Evolutionary conservation across 768 basidiomycete species (phyloP).

Genomic region (Sarcomyxa edulis): DNA sequence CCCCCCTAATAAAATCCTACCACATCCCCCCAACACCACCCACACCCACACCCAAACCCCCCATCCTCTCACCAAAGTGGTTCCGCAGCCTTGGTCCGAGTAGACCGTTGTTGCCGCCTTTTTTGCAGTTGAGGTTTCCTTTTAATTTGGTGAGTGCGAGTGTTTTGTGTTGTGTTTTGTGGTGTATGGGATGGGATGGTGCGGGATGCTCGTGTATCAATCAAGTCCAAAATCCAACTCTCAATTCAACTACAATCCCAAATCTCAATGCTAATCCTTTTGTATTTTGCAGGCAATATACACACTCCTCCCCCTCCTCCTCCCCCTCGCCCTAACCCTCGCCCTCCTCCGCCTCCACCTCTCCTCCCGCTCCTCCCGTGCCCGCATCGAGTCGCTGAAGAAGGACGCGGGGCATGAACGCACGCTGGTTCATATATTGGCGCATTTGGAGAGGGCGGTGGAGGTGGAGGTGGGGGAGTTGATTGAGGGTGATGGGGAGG

Average conservation of each 20-base stretch:
- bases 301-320: constrained; percentile 53
- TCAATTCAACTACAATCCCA: too few species aligned
- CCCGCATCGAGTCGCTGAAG: constrained; percentile 63
- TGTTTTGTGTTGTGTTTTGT: too few species aligned
- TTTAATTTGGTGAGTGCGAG: constrained; percentile 60
- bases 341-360: constrained; percentile 52
- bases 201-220: too few species aligned
- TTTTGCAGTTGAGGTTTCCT: constrained; percentile 57
- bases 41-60: constrained; percentile 30
- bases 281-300: constrained; percentile 39
- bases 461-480: constrained; percentile 60
- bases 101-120: constrained; percentile 50
- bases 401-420: constrained; percentile 39
- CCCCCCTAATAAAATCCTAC: constrained; percentile 52
- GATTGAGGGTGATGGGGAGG: constrained; percentile 46
- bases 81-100: constrained; percentile 33
- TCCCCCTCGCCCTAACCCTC: constrained; percentile 54
- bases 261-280: too few species aligned
- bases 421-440: constrained; percentile 53
- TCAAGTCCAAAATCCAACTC: too few species aligned
- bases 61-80: constrained; percentile 38
- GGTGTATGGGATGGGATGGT: too few species aligned
- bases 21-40: constrained; percentile 37
- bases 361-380: constrained; percentile 53
- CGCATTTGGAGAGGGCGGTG: constrained; percentile 52